A percentile compares a stretch with the other conserved stretches of the same genome.
Evolutionary conservation across 2,329 filamentous ascomycete species (phyloP).

Genomic region (Arachnomyces sp.): DNA sequence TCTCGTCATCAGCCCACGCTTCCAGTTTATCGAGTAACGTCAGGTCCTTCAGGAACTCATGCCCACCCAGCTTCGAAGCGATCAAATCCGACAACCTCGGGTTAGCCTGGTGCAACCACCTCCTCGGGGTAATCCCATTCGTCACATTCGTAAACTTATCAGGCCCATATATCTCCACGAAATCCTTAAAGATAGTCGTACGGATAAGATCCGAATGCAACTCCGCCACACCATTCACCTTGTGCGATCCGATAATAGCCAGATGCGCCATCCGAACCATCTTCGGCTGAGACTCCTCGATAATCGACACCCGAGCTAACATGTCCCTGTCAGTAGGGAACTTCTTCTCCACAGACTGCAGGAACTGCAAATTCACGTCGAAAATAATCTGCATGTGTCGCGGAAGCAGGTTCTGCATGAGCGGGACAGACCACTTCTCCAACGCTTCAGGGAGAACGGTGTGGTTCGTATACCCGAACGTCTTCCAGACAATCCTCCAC

Average conservation of each 20-base stretch:
- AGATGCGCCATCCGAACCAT: conserved; percentile 38
- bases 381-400: conserved; percentile 96
- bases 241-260: conserved; percentile 29
- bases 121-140: conserved; percentile 90
- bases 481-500: conserved; percentile 70
- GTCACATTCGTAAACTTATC: conserved; percentile 99
- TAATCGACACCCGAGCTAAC: conserved; percentile 82
- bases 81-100: conserved; percentile 86
- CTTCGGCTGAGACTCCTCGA: conserved; percentile 93
- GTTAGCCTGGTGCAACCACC: conserved; percentile 97
- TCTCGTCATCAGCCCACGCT: conserved; percentile 71
- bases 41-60: conserved; percentile 83
- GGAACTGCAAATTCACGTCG: conserved; percentile 91
- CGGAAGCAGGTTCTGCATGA: conserved; percentile 86
- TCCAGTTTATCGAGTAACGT: conserved; percentile 81
- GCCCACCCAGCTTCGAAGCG: conserved; percentile 73
- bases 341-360: conserved; percentile 79
- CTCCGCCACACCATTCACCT: conserved; percentile 97
- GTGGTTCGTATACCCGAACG: conserved; percentile 97
- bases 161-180: conserved; percentile 85
- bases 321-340: conserved; percentile 88
- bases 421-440: conserved; percentile 94
- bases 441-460: conserved; percentile 93
- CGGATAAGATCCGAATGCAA: conserved; percentile 96
- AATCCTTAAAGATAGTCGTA: conserved; percentile 99